Conservation (phyloP, 1,284 basidiomycete genomes). For the Austroboletus sp. region DNA sequence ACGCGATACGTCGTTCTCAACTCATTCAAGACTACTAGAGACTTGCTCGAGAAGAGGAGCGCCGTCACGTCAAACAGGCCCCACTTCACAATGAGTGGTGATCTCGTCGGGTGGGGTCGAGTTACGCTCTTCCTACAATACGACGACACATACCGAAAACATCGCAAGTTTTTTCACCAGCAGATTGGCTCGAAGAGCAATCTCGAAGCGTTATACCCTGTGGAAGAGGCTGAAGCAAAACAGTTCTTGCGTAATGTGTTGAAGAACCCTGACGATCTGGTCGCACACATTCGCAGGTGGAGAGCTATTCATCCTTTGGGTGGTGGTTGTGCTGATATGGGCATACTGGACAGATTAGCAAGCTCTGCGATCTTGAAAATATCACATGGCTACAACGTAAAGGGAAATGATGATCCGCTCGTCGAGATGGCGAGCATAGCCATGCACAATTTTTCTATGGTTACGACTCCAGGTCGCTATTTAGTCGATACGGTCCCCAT, state of each 20-base stretch:
- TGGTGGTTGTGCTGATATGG: not conserved
- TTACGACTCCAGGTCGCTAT: constrained; percentile 16
- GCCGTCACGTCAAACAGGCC: constrained; percentile 18
- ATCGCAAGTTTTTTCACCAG: constrained; percentile 16
- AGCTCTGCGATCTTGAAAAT: constrained; percentile 14
- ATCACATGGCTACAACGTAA: constrained; percentile 18
- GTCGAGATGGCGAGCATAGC: constrained; percentile 19
- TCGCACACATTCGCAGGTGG: too few species aligned
- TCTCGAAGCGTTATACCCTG: constrained; percentile 7
- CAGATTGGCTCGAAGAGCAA: too few species aligned
- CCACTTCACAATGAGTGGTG: too few species aligned
- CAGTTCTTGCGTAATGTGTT: too few species aligned
- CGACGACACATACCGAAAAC: constrained; percentile 16
- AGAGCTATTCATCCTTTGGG: too few species aligned
- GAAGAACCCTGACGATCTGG: too few species aligned
- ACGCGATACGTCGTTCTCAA: too few species aligned
- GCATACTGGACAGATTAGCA: not conserved
- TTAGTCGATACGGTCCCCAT: constrained; percentile 23
- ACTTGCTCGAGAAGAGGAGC: constrained; percentile 23
- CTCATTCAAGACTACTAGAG: constrained; percentile 4
- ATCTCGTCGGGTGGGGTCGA: constrained; percentile 25
- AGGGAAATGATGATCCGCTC: too few species aligned
- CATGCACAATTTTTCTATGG: constrained; percentile 10
- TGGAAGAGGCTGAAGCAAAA: constrained; percentile 9
- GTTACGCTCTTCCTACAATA: constrained; percentile 18